Evolutionary conservation across 2,329 filamentous ascomycete species (phyloP).

Genomic region (Scorias spongiosa): DNA sequence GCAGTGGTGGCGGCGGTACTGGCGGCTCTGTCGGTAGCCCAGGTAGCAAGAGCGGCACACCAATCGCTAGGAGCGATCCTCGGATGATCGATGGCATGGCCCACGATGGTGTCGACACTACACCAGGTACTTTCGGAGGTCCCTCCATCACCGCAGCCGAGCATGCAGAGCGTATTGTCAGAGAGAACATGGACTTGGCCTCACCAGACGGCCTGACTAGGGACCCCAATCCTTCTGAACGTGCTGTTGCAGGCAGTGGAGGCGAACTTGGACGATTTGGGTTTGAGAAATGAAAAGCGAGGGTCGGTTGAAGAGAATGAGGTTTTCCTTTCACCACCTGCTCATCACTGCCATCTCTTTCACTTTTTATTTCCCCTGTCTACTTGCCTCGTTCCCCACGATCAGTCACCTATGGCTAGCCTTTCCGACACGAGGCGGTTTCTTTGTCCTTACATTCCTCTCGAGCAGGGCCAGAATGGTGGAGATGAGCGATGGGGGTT

Average conservation of each 20-base stretch:
- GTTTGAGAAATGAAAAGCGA: slow-evolving; percentile 33
- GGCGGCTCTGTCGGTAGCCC: slow-evolving; percentile 15
- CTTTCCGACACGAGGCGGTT: too few species aligned
- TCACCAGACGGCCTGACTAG: slow-evolving; percentile 24
- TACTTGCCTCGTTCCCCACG: too few species aligned
- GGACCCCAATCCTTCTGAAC: slow-evolving; percentile 15
- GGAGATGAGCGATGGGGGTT: too few species aligned
- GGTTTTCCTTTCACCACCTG: too few species aligned
- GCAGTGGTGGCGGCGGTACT: slow-evolving; percentile 53
- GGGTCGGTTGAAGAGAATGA: too few species aligned
- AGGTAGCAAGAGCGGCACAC: slow-evolving; percentile 18
- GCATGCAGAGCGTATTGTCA: slow-evolving; percentile 49
- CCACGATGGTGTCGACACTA: slow-evolving; percentile 28
- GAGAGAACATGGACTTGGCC: slow-evolving; percentile 39
- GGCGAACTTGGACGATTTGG: slow-evolving; percentile 41
- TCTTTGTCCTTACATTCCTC: too few species aligned
- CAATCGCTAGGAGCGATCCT: slow-evolving; percentile 22
- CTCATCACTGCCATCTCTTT: too few species aligned
- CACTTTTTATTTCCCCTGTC: too few species aligned
- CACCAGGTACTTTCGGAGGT: slow-evolving; percentile 2
- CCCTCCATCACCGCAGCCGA: slow-evolving; percentile 24
- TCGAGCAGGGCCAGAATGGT: too few species aligned
- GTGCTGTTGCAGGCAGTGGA: slow-evolving; percentile 10
- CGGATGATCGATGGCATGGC: slow-evolving; percentile 31
- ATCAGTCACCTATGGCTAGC: too few species aligned